Evolutionary conservation across 768 basidiomycete species (phyloP).

Genomic region (Clitopilus hobsonii): DNA sequence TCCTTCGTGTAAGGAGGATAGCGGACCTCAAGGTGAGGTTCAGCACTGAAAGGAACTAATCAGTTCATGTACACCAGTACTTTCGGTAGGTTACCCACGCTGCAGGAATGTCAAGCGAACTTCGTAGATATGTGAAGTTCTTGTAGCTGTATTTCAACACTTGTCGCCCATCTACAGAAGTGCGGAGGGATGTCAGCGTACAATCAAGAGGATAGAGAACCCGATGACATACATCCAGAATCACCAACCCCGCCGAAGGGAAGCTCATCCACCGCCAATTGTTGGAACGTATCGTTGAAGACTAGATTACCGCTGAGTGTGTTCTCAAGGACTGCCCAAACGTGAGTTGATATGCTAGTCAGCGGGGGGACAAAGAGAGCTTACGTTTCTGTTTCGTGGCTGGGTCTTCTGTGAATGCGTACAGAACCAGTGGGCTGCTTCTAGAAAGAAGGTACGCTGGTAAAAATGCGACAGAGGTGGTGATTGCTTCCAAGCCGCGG

Average conservation of each 20-base stretch:
- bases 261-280: slow-evolving; percentile 33
- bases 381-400: slow-evolving; percentile 32
- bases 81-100: slow-evolving; percentile 31
- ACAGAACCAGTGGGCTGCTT: slow-evolving; percentile 56
- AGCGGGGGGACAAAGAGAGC: too few species aligned
- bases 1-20: slow-evolving; percentile 52
- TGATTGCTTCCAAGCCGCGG: background rate
- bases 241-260: slow-evolving; percentile 56
- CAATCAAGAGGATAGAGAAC: background rate
- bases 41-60: slow-evolving; percentile 26
- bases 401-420: slow-evolving; percentile 54
- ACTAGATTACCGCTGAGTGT: slow-evolving; percentile 55
- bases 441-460: slow-evolving; percentile 29
- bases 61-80: background rate
- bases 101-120: slow-evolving; percentile 45
- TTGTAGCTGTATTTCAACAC: slow-evolving; percentile 50
- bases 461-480: too few species aligned
- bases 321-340: slow-evolving; percentile 40
- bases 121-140: slow-evolving; percentile 44
- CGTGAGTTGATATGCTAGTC: background rate
- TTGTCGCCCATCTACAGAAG: slow-evolving; percentile 47
- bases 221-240: slow-evolving; percentile 51
- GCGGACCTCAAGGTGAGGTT: slow-evolving; percentile 31
- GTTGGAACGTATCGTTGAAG: slow-evolving; percentile 59
- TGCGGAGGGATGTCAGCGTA: background rate